Conservation (phyloP, 129 eudicot genomes). For the Ambrosia trifida region DNA sequence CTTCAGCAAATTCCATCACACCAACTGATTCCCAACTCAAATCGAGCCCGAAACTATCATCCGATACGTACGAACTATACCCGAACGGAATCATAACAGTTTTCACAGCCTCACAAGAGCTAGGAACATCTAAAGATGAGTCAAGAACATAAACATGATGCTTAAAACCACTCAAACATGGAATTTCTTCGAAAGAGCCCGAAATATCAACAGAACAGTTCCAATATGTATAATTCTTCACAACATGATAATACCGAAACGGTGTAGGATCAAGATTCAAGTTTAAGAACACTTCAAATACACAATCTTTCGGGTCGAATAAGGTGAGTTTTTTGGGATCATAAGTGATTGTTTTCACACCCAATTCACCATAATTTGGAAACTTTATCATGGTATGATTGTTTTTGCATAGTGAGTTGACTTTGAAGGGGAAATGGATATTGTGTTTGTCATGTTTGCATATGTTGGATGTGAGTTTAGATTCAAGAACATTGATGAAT, state of each 20-base stretch:
- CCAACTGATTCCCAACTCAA: constrained; percentile 43
- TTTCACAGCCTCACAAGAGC: constrained; percentile 41
- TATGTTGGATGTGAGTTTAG: constrained; percentile 5
- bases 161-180: constrained; percentile 42
- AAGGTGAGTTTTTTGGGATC: constrained; percentile 44
- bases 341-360: constrained; percentile 42
- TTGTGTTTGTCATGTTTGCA: constrained; percentile 33
- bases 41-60: constrained; percentile 59
- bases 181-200: constrained; percentile 32
- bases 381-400: constrained; percentile 47
- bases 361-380: constrained; percentile 45
- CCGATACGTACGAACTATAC: constrained; percentile 49
- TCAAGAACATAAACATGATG: constrained; percentile 53
- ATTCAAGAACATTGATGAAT: constrained; percentile 24
- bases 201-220: constrained; percentile 37
- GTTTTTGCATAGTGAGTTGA: constrained; percentile 38
- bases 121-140: constrained; percentile 31
- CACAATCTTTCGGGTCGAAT: constrained; percentile 57
- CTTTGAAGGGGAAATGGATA: constrained; percentile 39
- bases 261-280: constrained; percentile 45
- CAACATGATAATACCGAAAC: constrained; percentile 47
- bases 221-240: constrained; percentile 43
- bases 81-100: constrained; percentile 49
- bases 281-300: constrained; percentile 52
- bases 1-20: constrained; percentile 24